These are phyloP conservation scores for Mortierella sp. DNA, from an alignment of 371 early-diverging fungal species.

Conservation along the genomic window DNA sequence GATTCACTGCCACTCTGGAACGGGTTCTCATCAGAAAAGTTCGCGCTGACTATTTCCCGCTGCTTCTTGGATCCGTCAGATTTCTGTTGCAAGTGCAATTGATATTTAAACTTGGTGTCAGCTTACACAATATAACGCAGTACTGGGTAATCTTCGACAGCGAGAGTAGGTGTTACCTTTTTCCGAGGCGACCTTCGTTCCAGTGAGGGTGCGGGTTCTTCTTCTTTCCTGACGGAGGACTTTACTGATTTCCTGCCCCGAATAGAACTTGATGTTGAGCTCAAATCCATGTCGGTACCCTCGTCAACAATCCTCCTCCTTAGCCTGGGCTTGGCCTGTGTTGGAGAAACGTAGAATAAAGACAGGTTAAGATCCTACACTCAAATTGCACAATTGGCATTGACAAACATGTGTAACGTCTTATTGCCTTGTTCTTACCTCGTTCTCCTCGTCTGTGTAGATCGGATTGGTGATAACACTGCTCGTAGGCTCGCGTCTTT, in stretches of 20 bases:
- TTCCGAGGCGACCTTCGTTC: slow-evolving; percentile 6
- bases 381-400: neutral
- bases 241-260: neutral
- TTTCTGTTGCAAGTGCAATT: neutral
- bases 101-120: neutral
- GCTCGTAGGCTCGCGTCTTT: neutral
- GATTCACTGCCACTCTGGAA: slow-evolving; percentile 48
- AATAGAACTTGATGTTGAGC: neutral
- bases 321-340: neutral
- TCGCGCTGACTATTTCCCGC: neutral
- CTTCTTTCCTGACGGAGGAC: neutral
- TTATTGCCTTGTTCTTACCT: neutral
- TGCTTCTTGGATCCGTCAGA: neutral
- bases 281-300: neutral
- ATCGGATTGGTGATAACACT: neutral
- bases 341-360: neutral
- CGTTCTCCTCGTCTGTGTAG: neutral
- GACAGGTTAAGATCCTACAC: neutral
- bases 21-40: slow-evolving; percentile 44
- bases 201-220: neutral
- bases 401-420: neutral
- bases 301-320: neutral
- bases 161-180: neutral
- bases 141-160: neutral
- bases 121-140: neutral